A percentile compares a stretch with the other conserved stretches of the same genome.
Conservation (phyloP, 1,284 basidiomycete species). For the Trichosporon inkin region DNA sequence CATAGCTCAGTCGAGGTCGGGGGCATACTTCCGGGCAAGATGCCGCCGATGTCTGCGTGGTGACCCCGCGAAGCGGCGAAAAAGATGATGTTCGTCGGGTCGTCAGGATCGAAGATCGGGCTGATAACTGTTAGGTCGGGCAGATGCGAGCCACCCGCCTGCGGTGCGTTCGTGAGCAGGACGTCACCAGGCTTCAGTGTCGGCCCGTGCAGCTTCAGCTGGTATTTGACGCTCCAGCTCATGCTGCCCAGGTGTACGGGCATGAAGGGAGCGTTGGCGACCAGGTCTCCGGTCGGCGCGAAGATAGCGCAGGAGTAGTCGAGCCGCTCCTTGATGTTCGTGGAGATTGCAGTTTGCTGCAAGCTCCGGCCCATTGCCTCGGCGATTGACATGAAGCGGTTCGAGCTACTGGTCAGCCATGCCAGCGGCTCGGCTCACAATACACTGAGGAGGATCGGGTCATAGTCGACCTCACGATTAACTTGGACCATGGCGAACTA, state of each 20-base stretch:
- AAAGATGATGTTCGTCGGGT: slow-evolving; percentile 39
- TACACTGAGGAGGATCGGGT: slow-evolving; percentile 37
- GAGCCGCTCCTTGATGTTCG: slow-evolving; percentile 46
- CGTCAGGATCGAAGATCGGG: slow-evolving; percentile 35
- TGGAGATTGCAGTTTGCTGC: slow-evolving; percentile 53
- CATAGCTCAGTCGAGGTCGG: slow-evolving; percentile 83
- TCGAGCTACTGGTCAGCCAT: slow-evolving; percentile 12
- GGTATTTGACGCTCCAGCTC: slow-evolving; percentile 46
- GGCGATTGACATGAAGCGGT: slow-evolving; percentile 40
- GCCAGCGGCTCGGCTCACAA: slow-evolving; percentile 25
- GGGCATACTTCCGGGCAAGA: slow-evolving; percentile 71
- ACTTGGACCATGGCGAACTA: background rate
- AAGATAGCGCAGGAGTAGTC: slow-evolving; percentile 55
- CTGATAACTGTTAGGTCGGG: slow-evolving; percentile 44
- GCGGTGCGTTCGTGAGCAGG: slow-evolving; percentile 53
- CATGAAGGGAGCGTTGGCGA: slow-evolving; percentile 56
- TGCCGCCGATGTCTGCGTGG: slow-evolving; percentile 44
- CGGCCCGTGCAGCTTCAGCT: slow-evolving; percentile 45
- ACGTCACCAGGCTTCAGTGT: slow-evolving; percentile 51
- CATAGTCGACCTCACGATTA: slow-evolving; percentile 20
- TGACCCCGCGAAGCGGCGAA: slow-evolving; percentile 39
- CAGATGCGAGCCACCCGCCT: slow-evolving; percentile 33
- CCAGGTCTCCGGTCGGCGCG: slow-evolving; percentile 50
- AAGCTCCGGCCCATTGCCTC: slow-evolving; percentile 55
- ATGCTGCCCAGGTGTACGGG: slow-evolving; percentile 55